These are phyloP conservation scores for Proliferodiscus dingleyae DNA, from an alignment of 2,329 filamentous ascomycete genomes.

Conservation along the genomic window DNA sequence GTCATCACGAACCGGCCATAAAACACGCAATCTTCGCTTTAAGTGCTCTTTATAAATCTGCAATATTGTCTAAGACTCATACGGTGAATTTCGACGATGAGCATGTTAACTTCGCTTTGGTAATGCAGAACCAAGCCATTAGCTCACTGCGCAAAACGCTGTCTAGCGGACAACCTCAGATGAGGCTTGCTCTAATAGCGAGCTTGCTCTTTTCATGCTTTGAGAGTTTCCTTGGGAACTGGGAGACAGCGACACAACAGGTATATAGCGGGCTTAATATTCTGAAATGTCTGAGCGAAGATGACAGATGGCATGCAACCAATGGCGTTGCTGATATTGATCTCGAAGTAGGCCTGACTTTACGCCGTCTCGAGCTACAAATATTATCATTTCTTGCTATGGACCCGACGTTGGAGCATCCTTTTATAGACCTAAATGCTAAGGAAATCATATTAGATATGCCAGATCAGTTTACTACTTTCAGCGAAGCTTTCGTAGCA, in stretches of 20 bases:
- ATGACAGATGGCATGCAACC: conserved; percentile 7
- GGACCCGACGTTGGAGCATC: conserved; percentile 13
- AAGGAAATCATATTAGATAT: conserved; percentile 7
- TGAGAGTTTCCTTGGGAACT: conserved; percentile 57
- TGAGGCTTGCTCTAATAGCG: conserved; percentile 51
- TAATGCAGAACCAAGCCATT: conserved; percentile 41
- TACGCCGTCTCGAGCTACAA: conserved; percentile 12
- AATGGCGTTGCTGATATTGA: conserved; percentile 9
- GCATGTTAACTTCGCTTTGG: conserved; percentile 25
- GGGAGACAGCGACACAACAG: conserved; percentile 17
- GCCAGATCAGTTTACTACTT: conserved; percentile 14
- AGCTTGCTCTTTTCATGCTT: conserved; percentile 60
- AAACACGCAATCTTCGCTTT: conserved; percentile 59
- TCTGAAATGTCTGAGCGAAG: conserved; percentile 11
- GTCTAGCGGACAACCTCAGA: conserved; percentile 11
- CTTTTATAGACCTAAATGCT: conserved; percentile 8
- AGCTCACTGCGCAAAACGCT: conserved; percentile 36
- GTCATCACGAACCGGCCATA: conserved; percentile 53
- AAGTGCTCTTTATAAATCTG: conserved; percentile 57
- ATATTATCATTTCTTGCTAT: conserved; percentile 17
- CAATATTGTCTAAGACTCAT: conserved; percentile 38
- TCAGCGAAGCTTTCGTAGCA: conserved; percentile 12
- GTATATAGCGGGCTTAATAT: conserved; percentile 14
- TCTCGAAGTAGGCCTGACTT: conserved; percentile 8
- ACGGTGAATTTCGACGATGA: conserved; percentile 15